Percentiles rank a stretch among this genome's conserved stretches.
phyloP scores from a whole-genome alignment of 83 land plant species.

The Larix sibirica region DNA sequence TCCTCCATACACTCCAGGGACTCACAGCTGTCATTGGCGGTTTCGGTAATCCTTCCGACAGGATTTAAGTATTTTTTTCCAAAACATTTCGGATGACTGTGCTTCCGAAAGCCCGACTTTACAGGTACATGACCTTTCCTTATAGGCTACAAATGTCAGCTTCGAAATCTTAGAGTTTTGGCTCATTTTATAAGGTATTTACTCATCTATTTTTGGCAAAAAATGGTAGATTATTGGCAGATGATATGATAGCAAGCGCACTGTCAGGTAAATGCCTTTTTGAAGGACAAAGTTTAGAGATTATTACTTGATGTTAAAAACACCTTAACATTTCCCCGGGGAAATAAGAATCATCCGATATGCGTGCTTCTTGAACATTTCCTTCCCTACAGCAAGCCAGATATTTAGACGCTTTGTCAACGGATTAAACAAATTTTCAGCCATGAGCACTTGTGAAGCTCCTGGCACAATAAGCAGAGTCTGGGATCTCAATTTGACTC shows the following conservation, averaged over 20 bases:
- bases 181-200: not conserved
- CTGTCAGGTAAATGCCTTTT: not conserved
- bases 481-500: conserved; percentile 15
- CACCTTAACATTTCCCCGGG: not conserved
- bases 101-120: not conserved
- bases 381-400: not conserved
- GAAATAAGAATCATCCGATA: not conserved
- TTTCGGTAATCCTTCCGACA: not conserved
- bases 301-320: not conserved
- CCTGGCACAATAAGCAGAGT: not conserved
- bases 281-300: not conserved
- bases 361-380: too few relatives aligned
- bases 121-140: not conserved
- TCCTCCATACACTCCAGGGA: not conserved
- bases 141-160: not conserved
- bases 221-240: not conserved
- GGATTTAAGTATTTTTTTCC: not conserved
- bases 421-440: not conserved
- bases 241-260: not conserved
- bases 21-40: not conserved
- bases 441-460: not conserved
- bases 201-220: not conserved
- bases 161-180: not conserved
- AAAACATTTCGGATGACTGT: not conserved
- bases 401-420: not conserved